Conservation (phyloP, 192 early-diverging fungal species). For the Mortierella claussenii region DNA sequence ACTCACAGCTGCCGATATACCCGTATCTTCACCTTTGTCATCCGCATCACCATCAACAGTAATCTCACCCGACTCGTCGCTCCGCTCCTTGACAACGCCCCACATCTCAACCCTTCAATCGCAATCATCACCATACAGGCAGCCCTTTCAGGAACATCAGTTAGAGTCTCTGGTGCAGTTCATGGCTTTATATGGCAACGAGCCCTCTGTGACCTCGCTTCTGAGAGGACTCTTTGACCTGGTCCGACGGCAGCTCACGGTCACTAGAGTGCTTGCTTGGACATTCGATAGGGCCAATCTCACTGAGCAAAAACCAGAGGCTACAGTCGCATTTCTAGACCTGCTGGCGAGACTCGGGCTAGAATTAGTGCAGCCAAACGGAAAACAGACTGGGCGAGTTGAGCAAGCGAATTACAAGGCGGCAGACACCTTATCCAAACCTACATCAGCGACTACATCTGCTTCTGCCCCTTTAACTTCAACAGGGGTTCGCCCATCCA, state of each 20-base stretch:
- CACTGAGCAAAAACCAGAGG: slow-evolving; percentile 43
- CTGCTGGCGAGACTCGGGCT: slow-evolving; percentile 28
- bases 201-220: slow-evolving; percentile 33
- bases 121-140: slow-evolving; percentile 13
- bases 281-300: slow-evolving; percentile 44
- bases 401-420: too few relatives aligned
- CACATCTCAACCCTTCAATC: neutral
- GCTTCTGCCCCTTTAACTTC: too few relatives aligned
- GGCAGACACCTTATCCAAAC: too few relatives aligned
- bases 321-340: slow-evolving; percentile 36
- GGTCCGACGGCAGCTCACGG: slow-evolving; percentile 22
- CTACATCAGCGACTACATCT: neutral
- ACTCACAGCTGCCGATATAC: neutral
- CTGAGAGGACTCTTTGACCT: slow-evolving; percentile 33
- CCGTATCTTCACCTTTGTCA: slow-evolving; percentile 5
- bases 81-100: neutral
- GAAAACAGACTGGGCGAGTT: too few relatives aligned
- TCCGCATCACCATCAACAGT: neutral
- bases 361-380: too few relatives aligned
- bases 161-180: slow-evolving; percentile 34
- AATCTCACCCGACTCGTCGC: slow-evolving; percentile 4
- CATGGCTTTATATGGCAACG: slow-evolving; percentile 20
- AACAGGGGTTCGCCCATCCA: too few relatives aligned
- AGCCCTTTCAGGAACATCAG: slow-evolving; percentile 39
- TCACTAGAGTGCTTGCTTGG: slow-evolving; percentile 21